Conservation (phyloP, 306 rosid species). For the Vigna nakashimae region DNA sequence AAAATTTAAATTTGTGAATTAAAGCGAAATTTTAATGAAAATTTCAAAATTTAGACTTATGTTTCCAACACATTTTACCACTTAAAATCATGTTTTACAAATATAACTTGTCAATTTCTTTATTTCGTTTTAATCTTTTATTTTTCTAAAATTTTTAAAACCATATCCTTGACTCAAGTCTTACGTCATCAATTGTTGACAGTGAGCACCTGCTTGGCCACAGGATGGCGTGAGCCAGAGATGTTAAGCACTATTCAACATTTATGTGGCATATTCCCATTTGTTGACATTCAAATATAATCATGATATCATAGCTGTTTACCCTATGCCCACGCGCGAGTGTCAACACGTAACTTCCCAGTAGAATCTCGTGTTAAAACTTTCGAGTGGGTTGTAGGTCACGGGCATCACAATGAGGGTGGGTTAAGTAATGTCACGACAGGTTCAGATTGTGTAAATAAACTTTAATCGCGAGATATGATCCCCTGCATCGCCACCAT, state of each 20-base stretch:
- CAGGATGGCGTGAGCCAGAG: neutral
- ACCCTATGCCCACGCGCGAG: neutral
- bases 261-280: neutral
- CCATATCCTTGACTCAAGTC: neutral
- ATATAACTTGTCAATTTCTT: too few species aligned
- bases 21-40: too few species aligned
- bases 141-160: too few species aligned
- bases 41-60: too few species aligned
- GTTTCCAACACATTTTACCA: too few species aligned
- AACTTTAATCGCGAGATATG: neutral
- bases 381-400: neutral
- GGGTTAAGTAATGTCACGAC: neutral
- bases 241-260: neutral
- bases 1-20: too few species aligned
- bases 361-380: neutral
- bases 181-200: neutral
- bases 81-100: too few species aligned
- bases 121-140: too few species aligned
- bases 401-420: neutral
- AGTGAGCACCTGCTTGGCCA: neutral
- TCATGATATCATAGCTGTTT: too few species aligned
- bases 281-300: neutral
- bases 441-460: neutral
- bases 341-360: neutral
- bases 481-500: constrained; percentile 9